phyloP scores from a whole-genome alignment of 208 protist species.

The Acanthamoeba castellanii region DNA sequence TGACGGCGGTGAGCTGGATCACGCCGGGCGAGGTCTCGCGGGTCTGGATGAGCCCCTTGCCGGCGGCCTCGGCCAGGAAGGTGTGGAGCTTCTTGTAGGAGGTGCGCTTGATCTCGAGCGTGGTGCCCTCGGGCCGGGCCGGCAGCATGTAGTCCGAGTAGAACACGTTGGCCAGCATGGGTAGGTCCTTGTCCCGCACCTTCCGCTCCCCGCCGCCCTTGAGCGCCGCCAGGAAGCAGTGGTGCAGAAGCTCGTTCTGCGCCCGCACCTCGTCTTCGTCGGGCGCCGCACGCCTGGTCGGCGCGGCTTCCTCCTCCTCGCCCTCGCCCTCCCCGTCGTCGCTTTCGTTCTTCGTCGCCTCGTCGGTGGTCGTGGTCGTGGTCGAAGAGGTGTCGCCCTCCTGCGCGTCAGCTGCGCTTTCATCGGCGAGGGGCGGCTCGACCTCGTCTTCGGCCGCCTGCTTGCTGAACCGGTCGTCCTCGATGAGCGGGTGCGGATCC shows the following conservation, averaged over 20 bases:
- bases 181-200: conserved; percentile 42
- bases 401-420: no score
- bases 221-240: conserved; percentile 20
- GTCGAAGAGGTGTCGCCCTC: not conserved
- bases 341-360: not conserved
- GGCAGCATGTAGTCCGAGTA: conserved; percentile 31
- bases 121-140: conserved; percentile 11
- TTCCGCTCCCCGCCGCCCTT: conserved; percentile 2
- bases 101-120: not conserved
- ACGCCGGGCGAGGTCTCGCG: conserved; percentile 13
- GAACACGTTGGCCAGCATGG: conserved; percentile 55
- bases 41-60: conserved; percentile 5
- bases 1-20: conserved; percentile 9
- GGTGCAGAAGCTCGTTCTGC: not conserved
- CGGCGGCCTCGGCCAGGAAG: not conserved
- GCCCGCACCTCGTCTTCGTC: not conserved
- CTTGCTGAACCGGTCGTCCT: not conserved
- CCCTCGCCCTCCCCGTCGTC: not conserved
- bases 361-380: not conserved
- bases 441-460: not conserved
- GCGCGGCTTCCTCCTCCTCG: not conserved
- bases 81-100: conserved; percentile 2
- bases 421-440: not conserved
- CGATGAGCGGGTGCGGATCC: not conserved
- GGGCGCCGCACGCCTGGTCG: not conserved